phyloP scores from a whole-genome alignment of 352 stramenopile genomes.

The Globisporangium recalcitrans region DNA sequence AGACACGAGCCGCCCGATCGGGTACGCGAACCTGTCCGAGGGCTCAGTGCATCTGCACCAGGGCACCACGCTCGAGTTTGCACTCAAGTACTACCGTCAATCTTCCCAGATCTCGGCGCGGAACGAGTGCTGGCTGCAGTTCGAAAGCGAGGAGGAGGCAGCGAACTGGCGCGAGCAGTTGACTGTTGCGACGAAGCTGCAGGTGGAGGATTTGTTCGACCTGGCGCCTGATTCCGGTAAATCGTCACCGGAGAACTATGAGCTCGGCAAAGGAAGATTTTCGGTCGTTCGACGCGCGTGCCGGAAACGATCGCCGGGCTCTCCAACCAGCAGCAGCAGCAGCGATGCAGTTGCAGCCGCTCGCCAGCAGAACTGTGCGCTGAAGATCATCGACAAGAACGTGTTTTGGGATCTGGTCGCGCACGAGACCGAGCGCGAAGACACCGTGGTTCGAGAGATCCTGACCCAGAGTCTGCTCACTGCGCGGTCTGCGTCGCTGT shows the following conservation, averaged over 20 bases:
- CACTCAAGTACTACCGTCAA: slow-evolving; percentile 51
- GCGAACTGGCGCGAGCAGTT: slow-evolving; percentile 38
- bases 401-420: slow-evolving; percentile 86
- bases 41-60: slow-evolving; percentile 51
- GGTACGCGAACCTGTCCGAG: slow-evolving; percentile 72
- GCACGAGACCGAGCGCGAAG: slow-evolving; percentile 81
- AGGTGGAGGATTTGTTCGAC: slow-evolving; percentile 68
- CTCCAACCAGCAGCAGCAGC: neutral
- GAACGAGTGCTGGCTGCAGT: slow-evolving; percentile 62
- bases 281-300: slow-evolving; percentile 61
- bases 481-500: slow-evolving; percentile 43
- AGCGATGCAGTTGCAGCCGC: neutral
- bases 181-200: slow-evolving; percentile 30
- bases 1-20: slow-evolving; percentile 52
- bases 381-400: slow-evolving; percentile 94
- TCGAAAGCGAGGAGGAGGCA: slow-evolving; percentile 41
- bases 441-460: slow-evolving; percentile 81
- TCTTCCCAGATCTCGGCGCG: slow-evolving; percentile 41
- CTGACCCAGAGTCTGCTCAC: slow-evolving; percentile 77
- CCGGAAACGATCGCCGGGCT: slow-evolving; percentile 17
- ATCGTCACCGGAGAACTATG: slow-evolving; percentile 37
- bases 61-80: slow-evolving; percentile 43
- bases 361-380: slow-evolving; percentile 54
- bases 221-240: slow-evolving; percentile 37
- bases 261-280: slow-evolving; percentile 81